These are phyloP conservation scores for Mycosarcoma mackinlayi DNA, from an alignment of 1,284 basidiomycete genomes.

Conservation along the genomic window DNA sequence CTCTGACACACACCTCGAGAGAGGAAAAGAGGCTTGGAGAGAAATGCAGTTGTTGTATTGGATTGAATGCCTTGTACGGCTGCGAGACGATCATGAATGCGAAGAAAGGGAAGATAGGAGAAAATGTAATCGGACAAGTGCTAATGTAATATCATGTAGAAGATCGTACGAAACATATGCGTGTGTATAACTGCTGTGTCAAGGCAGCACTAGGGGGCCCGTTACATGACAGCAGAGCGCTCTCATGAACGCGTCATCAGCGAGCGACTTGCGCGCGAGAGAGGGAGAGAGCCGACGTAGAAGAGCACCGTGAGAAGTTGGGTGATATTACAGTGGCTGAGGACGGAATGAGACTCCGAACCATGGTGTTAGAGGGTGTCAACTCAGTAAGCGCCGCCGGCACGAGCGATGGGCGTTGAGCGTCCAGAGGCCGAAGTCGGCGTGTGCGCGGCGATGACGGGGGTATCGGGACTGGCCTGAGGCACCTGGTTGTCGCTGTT, in stretches of 20 bases:
- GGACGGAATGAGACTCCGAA: too few relatives aligned
- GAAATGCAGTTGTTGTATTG: constrained; percentile 17
- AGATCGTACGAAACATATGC: too few relatives aligned
- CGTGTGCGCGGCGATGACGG: constrained; percentile 23
- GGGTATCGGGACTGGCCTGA: constrained; percentile 24
- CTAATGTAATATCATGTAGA: too few relatives aligned
- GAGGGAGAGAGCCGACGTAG: background rate
- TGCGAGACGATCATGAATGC: too few relatives aligned
- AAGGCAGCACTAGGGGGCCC: constrained; percentile 3
- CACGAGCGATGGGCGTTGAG: constrained; percentile 45
- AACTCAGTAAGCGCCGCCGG: constrained; percentile 34
- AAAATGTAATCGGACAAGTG: too few relatives aligned
- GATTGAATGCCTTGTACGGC: constrained; percentile 39
- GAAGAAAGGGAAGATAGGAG: constrained; percentile 1
- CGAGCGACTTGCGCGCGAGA: too few relatives aligned
- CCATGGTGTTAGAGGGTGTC: too few relatives aligned
- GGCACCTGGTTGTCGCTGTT: constrained; percentile 52
- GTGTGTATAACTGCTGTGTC: constrained; percentile 10
- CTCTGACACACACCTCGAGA: too few relatives aligned
- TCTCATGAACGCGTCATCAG: background rate
- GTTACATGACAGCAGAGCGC: constrained; percentile 6
- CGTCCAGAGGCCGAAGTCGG: constrained; percentile 45
- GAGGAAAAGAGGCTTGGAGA: too few relatives aligned
- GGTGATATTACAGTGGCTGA: constrained; percentile 26
- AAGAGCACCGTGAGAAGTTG: constrained; percentile 1